Evolutionary conservation across 352 stramenopile genomes (phyloP).

Genomic region (Thalassiosira mediterranea): DNA sequence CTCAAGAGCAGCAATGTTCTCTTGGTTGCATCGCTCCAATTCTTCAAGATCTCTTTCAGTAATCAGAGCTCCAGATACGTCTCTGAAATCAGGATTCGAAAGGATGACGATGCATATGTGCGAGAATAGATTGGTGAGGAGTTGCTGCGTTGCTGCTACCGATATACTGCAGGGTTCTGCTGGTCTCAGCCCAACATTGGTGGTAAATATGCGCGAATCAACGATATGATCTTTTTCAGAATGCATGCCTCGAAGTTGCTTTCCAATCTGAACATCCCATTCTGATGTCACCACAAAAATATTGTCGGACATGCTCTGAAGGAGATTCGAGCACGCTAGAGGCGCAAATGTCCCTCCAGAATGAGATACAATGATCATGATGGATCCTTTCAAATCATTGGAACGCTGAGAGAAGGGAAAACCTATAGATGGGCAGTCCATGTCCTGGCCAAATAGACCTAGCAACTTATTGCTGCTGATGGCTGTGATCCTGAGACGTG

Average conservation of each 20-base stretch:
- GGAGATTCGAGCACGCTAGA: slow-evolving; percentile 77
- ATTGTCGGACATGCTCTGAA: slow-evolving; percentile 74
- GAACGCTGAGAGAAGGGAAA: slow-evolving; percentile 68
- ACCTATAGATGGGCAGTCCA: slow-evolving; percentile 70
- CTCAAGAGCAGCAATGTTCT: slow-evolving; percentile 75
- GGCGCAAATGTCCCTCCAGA: slow-evolving; percentile 79
- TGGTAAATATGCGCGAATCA: slow-evolving; percentile 77
- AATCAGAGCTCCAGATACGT: slow-evolving; percentile 62
- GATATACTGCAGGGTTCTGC: slow-evolving; percentile 82
- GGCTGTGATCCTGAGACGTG: slow-evolving; percentile 60
- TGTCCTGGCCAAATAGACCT: slow-evolving; percentile 80
- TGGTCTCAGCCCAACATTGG: slow-evolving; percentile 73
- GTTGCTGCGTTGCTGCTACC: slow-evolving; percentile 80
- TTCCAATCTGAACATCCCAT: slow-evolving; percentile 61
- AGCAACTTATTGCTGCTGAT: slow-evolving; percentile 83
- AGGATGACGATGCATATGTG: slow-evolving; percentile 78
- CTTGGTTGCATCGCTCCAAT: slow-evolving; percentile 78
- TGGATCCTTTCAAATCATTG: slow-evolving; percentile 72
- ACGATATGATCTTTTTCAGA: slow-evolving; percentile 55
- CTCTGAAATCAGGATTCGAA: slow-evolving; percentile 61
- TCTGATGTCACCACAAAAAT: slow-evolving; percentile 83
- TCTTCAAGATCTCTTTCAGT: slow-evolving; percentile 76
- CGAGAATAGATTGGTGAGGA: slow-evolving; percentile 82
- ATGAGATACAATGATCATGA: slow-evolving; percentile 83
- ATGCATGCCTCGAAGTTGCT: slow-evolving; percentile 77